Evolutionary conservation across 176 grass and related monocot species (phyloP), one percentile per base, ranked within the genome.

Genomic region (Aegilops bicornis): DNA sequence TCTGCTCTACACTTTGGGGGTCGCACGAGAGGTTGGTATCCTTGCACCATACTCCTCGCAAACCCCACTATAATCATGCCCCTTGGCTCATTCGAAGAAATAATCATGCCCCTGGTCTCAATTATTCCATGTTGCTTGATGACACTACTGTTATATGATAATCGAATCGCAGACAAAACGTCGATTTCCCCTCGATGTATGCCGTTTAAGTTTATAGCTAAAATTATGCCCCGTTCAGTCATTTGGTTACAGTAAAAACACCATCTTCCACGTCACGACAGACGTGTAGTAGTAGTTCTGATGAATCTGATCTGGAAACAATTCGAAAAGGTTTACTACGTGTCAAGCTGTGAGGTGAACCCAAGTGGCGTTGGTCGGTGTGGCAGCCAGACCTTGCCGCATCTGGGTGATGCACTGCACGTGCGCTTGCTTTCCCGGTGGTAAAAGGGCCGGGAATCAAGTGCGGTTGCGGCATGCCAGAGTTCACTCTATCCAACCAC

Each of bases 401-500:
- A 35, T 81, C 64, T 6, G 70, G n/a, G 1, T 76, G 65, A 14
- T 67, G 27, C 69, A 39, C 4, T 52, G 66, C 81, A 79, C 54
- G 59, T 64, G 37, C 37, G 52, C 45, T 84, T 54, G 58, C 66
- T 56, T 84, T 27, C 40, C 24, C 20, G 30, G 23, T 16, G 59
- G 58, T 60, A 58, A 74, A 80, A 31, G 15, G 9, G 31, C 33
- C 3, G 30, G 30, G 82, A 85, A 77, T 58, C 86, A 76, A 72
- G 69, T 87, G 69, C 58, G 75, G 67, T 29, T 17, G 23, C 25
- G 67, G 20, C 10, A 50, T 68, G 66, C 12, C 59, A 76, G 40
- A 31, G 47, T 87, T 87, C 68, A 76, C 65, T 84, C 64, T 61
- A 80, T 37, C 61, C 76, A 87, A 85, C 86, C 1, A 78, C 77